Evolutionary conservation across 495 filamentous ascomycete species (phyloP), one percentile per base, ranked within the genome.

Genomic region (Recurvomyces mirabilis): DNA sequence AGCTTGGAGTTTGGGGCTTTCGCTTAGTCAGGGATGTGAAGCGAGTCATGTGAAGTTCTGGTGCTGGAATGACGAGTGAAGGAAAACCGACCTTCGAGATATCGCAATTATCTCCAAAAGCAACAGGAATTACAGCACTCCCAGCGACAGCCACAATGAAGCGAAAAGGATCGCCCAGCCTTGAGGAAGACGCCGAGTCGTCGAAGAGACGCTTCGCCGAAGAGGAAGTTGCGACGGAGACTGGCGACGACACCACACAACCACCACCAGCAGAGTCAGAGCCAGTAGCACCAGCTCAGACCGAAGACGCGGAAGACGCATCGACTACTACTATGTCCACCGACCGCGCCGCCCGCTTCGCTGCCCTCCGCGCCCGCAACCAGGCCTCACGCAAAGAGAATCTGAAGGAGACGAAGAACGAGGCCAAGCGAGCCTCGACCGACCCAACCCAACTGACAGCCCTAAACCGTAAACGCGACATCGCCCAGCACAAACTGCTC

Each of bases 401-500:
- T 58, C 63, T 88, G 48, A 84, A 85, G 60, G 87, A 87, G 62
- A 86, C 86, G 6, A 78, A 78, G 15, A 76, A 79, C 23, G 87
- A 94, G 59, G 81, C 84, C 6, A 82, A 87, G 51, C 82, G 87
- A 17, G 69, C 87, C 19, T 71, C 81, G 1, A 77, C 78, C 13
- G 84, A 94, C 54, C 83, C 87, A 0, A 70, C 70, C 5, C 70
- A 85, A 28, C 69, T 89, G 5, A 75, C 77, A 5, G 71, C 80
- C 0, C 61, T 95, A 20, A 74, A 76, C 40, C 82, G 86, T 42
- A 87, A 85, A 55, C 79, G 82, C 53, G 87, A 84, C 22, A 77
- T 87, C 43, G 88, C 88, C 12, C 82, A 82, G 19, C 85, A 93
- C 62, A 96, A 96, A 49, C 79, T 98, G 4, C 73, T 94, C 24